A percentile compares a stretch with the other conserved stretches of the same genome.
phyloP scores from a whole-genome alignment of 768 basidiomycete species.

The Hydnomerulius pinastri region DNA sequence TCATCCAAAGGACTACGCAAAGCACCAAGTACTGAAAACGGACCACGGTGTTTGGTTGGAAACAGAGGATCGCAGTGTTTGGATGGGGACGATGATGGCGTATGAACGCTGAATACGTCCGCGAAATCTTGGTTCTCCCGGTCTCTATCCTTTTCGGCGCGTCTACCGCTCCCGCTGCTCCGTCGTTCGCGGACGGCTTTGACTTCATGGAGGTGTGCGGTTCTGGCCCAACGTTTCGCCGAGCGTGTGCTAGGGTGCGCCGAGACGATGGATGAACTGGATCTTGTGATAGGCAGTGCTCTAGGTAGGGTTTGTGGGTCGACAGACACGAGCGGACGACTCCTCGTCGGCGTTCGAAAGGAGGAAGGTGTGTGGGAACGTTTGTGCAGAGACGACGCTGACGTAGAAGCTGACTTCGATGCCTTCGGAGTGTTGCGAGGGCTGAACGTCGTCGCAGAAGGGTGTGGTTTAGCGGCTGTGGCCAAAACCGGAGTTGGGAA shows the following conservation, averaged over 20 bases:
- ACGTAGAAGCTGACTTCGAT: background rate
- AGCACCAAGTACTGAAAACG: conserved; percentile 10
- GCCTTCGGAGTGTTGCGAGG: background rate
- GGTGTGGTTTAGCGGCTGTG: background rate
- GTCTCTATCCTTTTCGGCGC: conserved; percentile 2
- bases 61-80: too few species aligned
- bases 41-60: conserved; percentile 5
- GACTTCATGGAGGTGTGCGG: conserved; percentile 70
- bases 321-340: conserved; percentile 5
- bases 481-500: conserved; percentile 1
- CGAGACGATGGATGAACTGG: conserved; percentile 23
- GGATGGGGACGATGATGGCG: background rate
- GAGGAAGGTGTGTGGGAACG: background rate
- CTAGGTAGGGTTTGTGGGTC: conserved; percentile 30
- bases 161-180: conserved; percentile 11
- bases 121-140: conserved; percentile 12
- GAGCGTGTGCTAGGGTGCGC: conserved; percentile 28
- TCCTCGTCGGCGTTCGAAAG: conserved; percentile 26
- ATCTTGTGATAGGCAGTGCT: conserved; percentile 18
- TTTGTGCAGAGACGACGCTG: conserved; percentile 4
- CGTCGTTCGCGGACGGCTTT: conserved; percentile 23
- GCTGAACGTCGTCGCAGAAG: background rate
- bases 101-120: conserved; percentile 18
- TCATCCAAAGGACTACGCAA: conserved; percentile 10
- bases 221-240: conserved; percentile 61